These are phyloP conservation scores for Asterophora parasitica DNA, from an alignment of 768 basidiomycete species.

Conservation along the genomic window DNA sequence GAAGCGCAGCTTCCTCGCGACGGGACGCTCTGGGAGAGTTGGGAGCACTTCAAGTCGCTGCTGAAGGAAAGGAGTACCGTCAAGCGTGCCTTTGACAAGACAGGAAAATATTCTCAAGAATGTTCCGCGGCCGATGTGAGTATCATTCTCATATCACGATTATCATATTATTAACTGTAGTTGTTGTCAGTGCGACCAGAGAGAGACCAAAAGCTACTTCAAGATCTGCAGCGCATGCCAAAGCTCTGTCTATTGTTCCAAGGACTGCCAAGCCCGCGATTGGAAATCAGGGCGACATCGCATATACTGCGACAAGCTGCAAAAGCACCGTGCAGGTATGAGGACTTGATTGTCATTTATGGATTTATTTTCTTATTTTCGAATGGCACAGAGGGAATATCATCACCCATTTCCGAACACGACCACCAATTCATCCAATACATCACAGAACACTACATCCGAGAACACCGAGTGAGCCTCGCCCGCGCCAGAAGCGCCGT, in stretches of 20 bases:
- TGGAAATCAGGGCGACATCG: no score
- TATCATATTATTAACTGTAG: background rate
- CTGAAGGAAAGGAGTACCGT: background rate
- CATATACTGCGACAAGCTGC: background rate
- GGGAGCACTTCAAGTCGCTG: background rate
- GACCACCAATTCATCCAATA: no score
- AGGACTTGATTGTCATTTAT: no score
- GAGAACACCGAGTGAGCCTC: no score
- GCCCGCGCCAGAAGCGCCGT: no score
- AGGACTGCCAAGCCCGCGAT: background rate
- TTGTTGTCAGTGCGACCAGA: background rate
- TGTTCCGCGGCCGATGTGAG: background rate
- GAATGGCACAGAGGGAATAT: no score
- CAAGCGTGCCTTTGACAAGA: background rate
- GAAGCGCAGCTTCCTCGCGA: background rate
- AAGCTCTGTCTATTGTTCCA: background rate
- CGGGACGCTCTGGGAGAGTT: background rate
- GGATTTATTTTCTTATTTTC: no score
- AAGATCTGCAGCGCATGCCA: background rate
- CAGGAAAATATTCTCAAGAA: background rate
- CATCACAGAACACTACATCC: no score
- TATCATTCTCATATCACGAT: no score
- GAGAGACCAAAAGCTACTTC: background rate
- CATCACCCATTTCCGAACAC: no score
- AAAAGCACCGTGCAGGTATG: background rate